A percentile compares a stretch with the other conserved stretches of the same genome.
Evolutionary conservation across 2,329 filamentous ascomycete species (phyloP).

Genomic region (Talaromyces sp.): DNA sequence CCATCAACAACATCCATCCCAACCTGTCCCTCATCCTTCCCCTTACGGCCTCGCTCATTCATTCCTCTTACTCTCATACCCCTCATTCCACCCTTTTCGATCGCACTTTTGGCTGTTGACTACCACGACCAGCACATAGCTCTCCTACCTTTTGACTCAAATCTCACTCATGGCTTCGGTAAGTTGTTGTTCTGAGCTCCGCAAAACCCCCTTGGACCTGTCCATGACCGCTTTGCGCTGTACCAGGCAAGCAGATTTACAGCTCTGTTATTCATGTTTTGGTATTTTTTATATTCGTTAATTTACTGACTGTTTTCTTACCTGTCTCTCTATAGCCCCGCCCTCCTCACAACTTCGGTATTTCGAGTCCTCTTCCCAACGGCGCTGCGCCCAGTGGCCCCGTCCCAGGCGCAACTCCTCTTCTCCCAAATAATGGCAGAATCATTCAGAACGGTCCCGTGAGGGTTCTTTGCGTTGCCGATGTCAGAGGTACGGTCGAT

Average conservation of each 20-base stretch:
- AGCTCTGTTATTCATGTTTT: neutral
- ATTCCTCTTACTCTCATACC: slow-evolving; percentile 19
- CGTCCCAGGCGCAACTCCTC: slow-evolving; percentile 46
- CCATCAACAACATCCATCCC: slow-evolving; percentile 2
- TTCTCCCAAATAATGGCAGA: slow-evolving; percentile 50
- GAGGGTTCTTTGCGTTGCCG: slow-evolving; percentile 49
- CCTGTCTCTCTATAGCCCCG: slow-evolving; percentile 34
- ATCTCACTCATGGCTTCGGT: slow-evolving; percentile 47
- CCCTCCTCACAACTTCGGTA: slow-evolving; percentile 42
- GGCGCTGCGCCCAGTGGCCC: slow-evolving; percentile 41
- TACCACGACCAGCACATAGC: slow-evolving; percentile 19
- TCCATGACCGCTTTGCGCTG: slow-evolving; percentile 12
- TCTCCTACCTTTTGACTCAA: slow-evolving; percentile 16
- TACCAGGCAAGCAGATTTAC: neutral
- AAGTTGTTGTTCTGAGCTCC: slow-evolving; percentile 26
- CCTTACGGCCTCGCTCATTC: slow-evolving; percentile 23
- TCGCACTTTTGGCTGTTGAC: slow-evolving; percentile 12
- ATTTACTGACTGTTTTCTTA: slow-evolving; percentile 24
- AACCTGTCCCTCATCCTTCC: slow-evolving; percentile 16
- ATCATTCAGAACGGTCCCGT: slow-evolving; percentile 47
- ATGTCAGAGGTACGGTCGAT: slow-evolving; percentile 45
- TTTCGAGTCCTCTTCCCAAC: slow-evolving; percentile 46
- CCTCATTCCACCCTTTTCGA: neutral
- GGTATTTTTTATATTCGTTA: neutral
- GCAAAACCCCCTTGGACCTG: slow-evolving; percentile 19